phyloP scores from a whole-genome alignment of 495 filamentous ascomycete genomes.

The Lindgomyces ingoldianus region DNA sequence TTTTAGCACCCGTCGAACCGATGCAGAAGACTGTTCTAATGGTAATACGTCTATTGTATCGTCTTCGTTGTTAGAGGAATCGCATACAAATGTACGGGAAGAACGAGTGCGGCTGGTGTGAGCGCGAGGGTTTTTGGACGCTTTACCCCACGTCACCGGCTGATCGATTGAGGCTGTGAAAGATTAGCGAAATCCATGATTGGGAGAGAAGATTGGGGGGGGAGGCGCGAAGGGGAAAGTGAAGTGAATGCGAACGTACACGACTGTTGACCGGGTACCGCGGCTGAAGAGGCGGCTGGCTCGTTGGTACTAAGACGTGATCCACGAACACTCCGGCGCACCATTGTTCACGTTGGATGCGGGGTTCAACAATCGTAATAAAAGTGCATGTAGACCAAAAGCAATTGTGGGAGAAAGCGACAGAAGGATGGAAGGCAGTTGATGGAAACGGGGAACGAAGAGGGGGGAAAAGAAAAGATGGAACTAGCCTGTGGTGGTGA shows the following conservation, averaged over 20 bases:
- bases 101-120: constrained; percentile 31
- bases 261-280: background rate
- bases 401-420: background rate
- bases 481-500: constrained; percentile 9
- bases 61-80: constrained; percentile 21
- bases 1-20: constrained; percentile 23
- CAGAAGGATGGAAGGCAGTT: background rate
- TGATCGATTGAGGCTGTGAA: background rate
- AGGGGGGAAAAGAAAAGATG: constrained; percentile 1
- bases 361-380: background rate
- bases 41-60: constrained; percentile 6
- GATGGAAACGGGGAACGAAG: background rate
- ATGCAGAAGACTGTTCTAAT: background rate
- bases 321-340: background rate
- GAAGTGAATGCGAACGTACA: background rate
- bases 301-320: background rate
- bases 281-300: background rate
- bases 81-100: constrained; percentile 19
- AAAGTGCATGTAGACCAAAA: background rate
- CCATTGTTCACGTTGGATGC: background rate
- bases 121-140: background rate
- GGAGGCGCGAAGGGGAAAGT: background rate
- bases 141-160: background rate
- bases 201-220: background rate
- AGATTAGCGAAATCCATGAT: background rate